Conservation (phyloP, 2,329 filamentous ascomycete species). For the Whalleya microplaca region DNA sequence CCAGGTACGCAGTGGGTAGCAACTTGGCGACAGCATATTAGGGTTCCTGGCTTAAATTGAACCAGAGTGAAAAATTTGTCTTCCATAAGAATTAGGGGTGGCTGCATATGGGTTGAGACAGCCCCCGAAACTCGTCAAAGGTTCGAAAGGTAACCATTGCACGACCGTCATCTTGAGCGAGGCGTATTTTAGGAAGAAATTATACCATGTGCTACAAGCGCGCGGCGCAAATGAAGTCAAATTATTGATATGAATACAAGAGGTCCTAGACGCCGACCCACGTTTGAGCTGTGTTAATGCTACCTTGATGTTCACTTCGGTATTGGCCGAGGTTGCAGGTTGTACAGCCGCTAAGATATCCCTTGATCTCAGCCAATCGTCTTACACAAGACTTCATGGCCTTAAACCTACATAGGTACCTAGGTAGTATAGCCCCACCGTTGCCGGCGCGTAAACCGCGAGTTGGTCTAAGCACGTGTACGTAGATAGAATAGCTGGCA, state of each 20-base stretch:
- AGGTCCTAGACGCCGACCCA: background rate
- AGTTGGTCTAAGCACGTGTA: background rate
- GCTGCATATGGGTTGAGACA: background rate
- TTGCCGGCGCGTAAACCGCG: too few relatives aligned
- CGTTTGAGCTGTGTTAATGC: background rate
- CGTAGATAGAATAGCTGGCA: too few relatives aligned
- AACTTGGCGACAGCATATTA: too few relatives aligned
- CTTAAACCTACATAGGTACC: conserved; percentile 8
- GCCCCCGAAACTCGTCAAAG: background rate
- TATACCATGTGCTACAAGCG: background rate
- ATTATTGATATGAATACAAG: background rate
- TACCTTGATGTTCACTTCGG: background rate
- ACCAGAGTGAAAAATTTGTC: background rate
- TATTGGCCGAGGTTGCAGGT: background rate
- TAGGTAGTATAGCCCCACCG: background rate
- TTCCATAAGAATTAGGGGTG: background rate
- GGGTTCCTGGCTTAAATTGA: background rate
- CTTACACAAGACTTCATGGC: conserved; percentile 14
- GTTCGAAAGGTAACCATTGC: background rate
- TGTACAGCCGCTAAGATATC: background rate
- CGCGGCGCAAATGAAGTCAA: background rate
- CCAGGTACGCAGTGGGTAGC: too few relatives aligned
- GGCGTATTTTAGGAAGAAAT: background rate
- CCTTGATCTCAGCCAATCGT: conserved; percentile 30
- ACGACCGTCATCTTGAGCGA: background rate